Conservation (phyloP, 2,329 filamentous ascomycete species). For the Nothopassalora personata region DNA sequence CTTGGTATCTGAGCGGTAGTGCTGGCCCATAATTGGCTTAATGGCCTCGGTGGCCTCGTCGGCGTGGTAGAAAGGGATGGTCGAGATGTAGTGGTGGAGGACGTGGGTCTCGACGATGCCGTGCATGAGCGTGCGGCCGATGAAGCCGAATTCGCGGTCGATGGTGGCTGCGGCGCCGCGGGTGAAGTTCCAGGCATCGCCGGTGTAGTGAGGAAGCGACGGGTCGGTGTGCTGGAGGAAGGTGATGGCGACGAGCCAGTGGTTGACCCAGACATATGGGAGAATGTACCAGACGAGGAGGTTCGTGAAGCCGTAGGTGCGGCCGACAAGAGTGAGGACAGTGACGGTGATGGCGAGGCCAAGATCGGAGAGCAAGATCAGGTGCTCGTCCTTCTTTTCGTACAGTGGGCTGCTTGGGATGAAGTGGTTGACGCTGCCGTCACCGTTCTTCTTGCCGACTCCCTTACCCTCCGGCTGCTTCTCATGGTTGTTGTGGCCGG, state of each 20-base stretch:
- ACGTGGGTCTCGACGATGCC: slow-evolving; percentile 98
- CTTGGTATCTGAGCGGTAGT: slow-evolving; percentile 80
- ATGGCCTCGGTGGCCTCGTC: slow-evolving; percentile 93
- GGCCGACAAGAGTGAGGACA: slow-evolving; percentile 63
- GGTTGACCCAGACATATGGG: slow-evolving; percentile 96
- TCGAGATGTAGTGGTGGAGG: slow-evolving; percentile 93
- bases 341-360: slow-evolving; percentile 59
- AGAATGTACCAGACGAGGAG: slow-evolving; percentile 90
- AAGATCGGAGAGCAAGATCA: slow-evolving; percentile 81
- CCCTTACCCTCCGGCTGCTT: slow-evolving; percentile 89
- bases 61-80: slow-evolving; percentile 94
- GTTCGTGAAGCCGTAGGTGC: slow-evolving; percentile 77
- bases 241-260: slow-evolving; percentile 97
- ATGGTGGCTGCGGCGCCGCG: slow-evolving; percentile 93
- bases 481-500: slow-evolving; percentile 92
- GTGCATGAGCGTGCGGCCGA: slow-evolving; percentile 84
- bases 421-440: slow-evolving; percentile 90
- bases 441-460: slow-evolving; percentile 83
- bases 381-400: slow-evolving; percentile 81
- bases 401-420: slow-evolving; percentile 81
- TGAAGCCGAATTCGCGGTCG: slow-evolving; percentile 94
- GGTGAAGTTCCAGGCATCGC: slow-evolving; percentile 83
- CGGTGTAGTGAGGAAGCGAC: slow-evolving; percentile 84
- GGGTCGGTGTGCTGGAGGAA: slow-evolving; percentile 97
- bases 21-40: slow-evolving; percentile 87